Evolutionary conservation across 129 eudicot genomes (phyloP), one percentile per base, ranked within the genome.

Genomic region (Escallonia herrerae): DNA sequence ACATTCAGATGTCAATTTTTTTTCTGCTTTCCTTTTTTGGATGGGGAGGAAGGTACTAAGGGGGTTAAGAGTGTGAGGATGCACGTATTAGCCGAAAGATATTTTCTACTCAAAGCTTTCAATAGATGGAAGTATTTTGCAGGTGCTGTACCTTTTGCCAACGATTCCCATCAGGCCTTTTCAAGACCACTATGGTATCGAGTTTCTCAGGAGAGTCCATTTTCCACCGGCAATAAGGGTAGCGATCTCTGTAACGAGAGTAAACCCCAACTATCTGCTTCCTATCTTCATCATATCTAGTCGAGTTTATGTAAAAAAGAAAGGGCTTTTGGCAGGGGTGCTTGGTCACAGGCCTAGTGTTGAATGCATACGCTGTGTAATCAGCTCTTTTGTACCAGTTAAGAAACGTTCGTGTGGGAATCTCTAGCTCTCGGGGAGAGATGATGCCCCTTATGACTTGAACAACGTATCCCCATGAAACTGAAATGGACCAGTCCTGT

Each of bases 341-440:
- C 58, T 71, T 69, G 15, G 82, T 60, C 12, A 82, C 74, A 0
- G 93, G 86, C 69, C 97, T 74, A 5, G 97, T 82, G 70, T 87
- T 90, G 74, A 90, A 90, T 42, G 95, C 77, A 50, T 90, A 90
- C 0, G 93, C 93, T 1, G 95, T 82, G 66, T 72, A 84, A 70
- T 91, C 97, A 10, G 85, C 84, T 72, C 82, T 70, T 71, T 76
- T 84, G 66, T 87, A 82, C 97, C 97, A 90, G 15, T 84, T 87
- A 2, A 87, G 72, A 54, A 90, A 90, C 2, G 97, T 90, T 50
- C 93, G 59, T 10, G 83, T 71, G 1, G 95, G 97, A 67, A 68
- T 87, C 45, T 87, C 90, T 0, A 90, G 84, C 52, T 90, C 93
- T 52, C 97, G 42, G 3, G 95, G 91, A 42, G 95, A 84, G 7